These are phyloP conservation scores for Neonectria ditissima DNA, from an alignment of 2,329 filamentous ascomycete genomes.

Conservation along the genomic window DNA sequence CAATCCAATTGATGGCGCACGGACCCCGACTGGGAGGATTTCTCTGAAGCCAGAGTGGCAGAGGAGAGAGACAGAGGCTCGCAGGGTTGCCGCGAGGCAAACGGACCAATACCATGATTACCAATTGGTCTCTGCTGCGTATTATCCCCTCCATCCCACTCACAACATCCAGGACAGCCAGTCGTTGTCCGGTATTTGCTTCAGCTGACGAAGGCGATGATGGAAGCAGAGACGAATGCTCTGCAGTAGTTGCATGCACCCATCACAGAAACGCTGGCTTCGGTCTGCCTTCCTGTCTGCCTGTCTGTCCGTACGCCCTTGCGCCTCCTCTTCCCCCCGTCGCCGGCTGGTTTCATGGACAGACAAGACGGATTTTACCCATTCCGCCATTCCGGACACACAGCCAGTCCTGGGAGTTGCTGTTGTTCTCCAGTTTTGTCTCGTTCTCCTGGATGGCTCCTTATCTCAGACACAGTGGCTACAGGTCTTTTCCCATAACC, in stretches of 20 bases:
- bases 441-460: not conserved
- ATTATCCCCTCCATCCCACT: constrained; percentile 1
- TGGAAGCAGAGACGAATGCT: constrained; percentile 20
- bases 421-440: not conserved
- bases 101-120: constrained; percentile 35
- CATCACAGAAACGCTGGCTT: constrained; percentile 7
- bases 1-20: constrained; percentile 26
- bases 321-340: not conserved
- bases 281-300: constrained; percentile 28
- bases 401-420: constrained; percentile 5
- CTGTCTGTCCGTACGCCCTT: constrained; percentile 20
- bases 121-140: constrained; percentile 30
- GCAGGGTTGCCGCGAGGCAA: constrained; percentile 25
- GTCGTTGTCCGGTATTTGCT: constrained; percentile 20
- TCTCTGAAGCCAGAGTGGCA: constrained; percentile 2
- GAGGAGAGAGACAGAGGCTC: not conserved
- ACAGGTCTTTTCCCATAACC: not conserved
- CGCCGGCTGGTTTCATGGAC: constrained; percentile 2
- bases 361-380: not conserved
- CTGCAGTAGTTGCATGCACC: constrained; percentile 24
- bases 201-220: constrained; percentile 21
- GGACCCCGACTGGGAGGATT: constrained; percentile 9
- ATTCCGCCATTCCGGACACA: constrained; percentile 5
- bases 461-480: constrained; percentile 27
- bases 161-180: constrained; percentile 28